Evolutionary conservation across 164 flowering plant genomes (phyloP).

Genomic region (Vitis riparia): DNA sequence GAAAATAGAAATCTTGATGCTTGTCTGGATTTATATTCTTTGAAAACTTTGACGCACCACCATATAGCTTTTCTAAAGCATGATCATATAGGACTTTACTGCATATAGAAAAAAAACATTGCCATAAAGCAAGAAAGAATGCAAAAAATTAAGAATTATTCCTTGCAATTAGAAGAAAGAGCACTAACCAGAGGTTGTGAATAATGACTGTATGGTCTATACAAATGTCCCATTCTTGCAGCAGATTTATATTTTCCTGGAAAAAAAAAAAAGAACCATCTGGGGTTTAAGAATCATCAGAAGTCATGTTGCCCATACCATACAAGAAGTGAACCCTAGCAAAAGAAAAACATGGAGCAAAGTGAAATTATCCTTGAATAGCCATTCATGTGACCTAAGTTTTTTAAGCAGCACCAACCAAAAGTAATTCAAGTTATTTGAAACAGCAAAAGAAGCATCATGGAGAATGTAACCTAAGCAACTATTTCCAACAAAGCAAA

Average conservation of each 20-base stretch:
- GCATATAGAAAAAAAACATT: too few species aligned
- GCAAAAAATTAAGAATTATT: neutral
- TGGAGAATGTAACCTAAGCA: too few species aligned
- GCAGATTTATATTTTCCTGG: conserved; percentile 4
- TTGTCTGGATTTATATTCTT: too few species aligned
- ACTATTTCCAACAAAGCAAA: neutral
- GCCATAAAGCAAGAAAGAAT: neutral
- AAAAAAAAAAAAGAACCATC: neutral
- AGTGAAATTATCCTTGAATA: neutral
- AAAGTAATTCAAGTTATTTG: too few species aligned
- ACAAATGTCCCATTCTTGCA: conserved; percentile 1
- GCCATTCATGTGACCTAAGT: neutral
- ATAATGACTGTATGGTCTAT: conserved; percentile 6
- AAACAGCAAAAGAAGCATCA: neutral
- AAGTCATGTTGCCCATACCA: neutral
- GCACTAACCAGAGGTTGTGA: conserved; percentile 11
- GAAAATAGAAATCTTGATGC: too few species aligned
- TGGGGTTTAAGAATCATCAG: neutral
- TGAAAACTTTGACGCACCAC: too few species aligned
- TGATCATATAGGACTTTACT: too few species aligned
- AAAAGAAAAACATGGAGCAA: too few species aligned
- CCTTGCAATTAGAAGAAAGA: neutral
- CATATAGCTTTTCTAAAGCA: too few species aligned
- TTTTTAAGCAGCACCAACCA: neutral
- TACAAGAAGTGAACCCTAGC: neutral